A percentile compares a stretch with the other conserved stretches of the same genome.
Evolutionary conservation across 306 rosid species (phyloP).

Genomic region (Potentilla sterilis): DNA sequence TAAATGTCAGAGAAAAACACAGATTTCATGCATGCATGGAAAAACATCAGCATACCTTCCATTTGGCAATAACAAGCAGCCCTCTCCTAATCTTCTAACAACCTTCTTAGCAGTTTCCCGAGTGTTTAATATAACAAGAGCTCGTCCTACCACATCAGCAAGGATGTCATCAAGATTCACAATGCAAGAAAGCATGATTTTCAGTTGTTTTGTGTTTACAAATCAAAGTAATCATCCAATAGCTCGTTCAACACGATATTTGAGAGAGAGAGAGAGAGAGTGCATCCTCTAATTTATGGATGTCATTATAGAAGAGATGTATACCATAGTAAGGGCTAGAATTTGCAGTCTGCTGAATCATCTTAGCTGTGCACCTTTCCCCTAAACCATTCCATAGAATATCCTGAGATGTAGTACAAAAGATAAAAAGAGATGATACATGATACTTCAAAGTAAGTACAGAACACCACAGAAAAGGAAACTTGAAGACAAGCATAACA

Average conservation of each 20-base stretch:
- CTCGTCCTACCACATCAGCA: constrained; percentile 65
- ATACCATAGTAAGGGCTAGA: constrained; percentile 75
- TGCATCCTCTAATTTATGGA: not conserved
- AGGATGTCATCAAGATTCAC: constrained; percentile 14
- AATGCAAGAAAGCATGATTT: not conserved
- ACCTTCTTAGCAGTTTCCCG: constrained; percentile 65
- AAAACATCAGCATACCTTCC: constrained; percentile 60
- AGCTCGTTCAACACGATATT: not conserved
- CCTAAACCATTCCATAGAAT: constrained; percentile 59
- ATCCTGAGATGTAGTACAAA: constrained; percentile 44
- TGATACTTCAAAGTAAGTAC: not conserved
- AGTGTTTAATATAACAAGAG: constrained; percentile 62
- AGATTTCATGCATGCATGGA: not conserved
- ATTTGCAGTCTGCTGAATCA: constrained; percentile 60
- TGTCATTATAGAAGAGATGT: not conserved
- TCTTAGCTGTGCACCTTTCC: constrained; percentile 68
- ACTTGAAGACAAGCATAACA: constrained; percentile 1
- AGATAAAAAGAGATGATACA: not conserved
- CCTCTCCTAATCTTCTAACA: constrained; percentile 48
- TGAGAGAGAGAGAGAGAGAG: not conserved
- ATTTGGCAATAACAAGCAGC: constrained; percentile 69
- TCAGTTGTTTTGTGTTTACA: not conserved
- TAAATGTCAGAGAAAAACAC: not conserved
- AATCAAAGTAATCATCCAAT: not conserved
- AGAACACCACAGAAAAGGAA: not conserved